A percentile compares a stretch with the other conserved stretches of the same genome.
Evolutionary conservation across 257 asterid genomes (phyloP).

Genomic region (Capsicum rhomboideum): DNA sequence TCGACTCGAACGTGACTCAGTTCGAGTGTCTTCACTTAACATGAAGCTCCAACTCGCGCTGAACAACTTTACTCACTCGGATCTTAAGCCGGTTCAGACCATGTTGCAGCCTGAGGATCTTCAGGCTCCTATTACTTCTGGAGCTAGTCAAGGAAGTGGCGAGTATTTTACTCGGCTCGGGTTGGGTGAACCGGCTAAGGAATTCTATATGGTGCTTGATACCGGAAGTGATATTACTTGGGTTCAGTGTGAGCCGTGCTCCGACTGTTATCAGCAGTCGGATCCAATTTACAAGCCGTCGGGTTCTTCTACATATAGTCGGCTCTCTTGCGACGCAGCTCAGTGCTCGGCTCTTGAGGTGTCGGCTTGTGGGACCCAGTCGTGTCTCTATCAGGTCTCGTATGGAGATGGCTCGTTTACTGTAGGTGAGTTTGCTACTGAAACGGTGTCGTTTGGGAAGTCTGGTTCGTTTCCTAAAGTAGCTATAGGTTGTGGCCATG

Average conservation of each 20-base stretch:
- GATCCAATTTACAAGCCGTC: slow-evolving; percentile 56
- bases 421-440: slow-evolving; percentile 52
- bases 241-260: slow-evolving; percentile 78
- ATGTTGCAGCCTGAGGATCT: slow-evolving; percentile 22
- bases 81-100: slow-evolving; percentile 19
- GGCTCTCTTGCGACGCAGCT: slow-evolving; percentile 32
- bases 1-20: slow-evolving; percentile 43
- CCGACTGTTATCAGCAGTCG: slow-evolving; percentile 49
- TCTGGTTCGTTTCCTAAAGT: slow-evolving; percentile 34
- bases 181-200: slow-evolving; percentile 49
- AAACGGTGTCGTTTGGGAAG: slow-evolving; percentile 50
- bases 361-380: slow-evolving; percentile 25
- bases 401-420: slow-evolving; percentile 79
- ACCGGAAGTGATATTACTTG: slow-evolving; percentile 74
- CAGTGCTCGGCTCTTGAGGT: slow-evolving; percentile 36
- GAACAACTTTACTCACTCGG: slow-evolving; percentile 7
- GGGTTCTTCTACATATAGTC: slow-evolving; percentile 33
- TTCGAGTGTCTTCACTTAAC: slow-evolving; percentile 37
- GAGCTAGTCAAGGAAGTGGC: slow-evolving; percentile 52
- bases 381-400: slow-evolving; percentile 44
- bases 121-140: slow-evolving; percentile 53
- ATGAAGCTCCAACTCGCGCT: slow-evolving; percentile 13
- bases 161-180: slow-evolving; percentile 74
- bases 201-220: slow-evolving; percentile 42
- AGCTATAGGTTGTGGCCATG: slow-evolving; percentile 78